Evolutionary conservation across 352 stramenopile genomes (phyloP), one percentile per base, ranked within the genome.

Genomic region (Phytopythium litorale): DNA sequence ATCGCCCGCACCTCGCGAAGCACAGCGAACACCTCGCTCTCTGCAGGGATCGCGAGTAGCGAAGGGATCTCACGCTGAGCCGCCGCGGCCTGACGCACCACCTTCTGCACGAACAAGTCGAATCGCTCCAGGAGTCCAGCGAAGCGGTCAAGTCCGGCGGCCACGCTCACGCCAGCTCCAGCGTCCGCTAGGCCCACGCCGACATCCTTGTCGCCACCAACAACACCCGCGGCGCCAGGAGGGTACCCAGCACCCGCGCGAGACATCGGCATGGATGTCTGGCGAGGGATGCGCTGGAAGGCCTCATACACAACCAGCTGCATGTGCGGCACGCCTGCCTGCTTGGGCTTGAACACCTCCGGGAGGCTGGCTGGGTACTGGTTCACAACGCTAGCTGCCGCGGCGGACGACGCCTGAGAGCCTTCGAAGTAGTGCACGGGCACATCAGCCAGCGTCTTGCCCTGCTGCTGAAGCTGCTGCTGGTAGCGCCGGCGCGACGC

Each of bases 291-390:
- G 56, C 96, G 87, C 71, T 99, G 94, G 71, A 99, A 99, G 15
- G 95, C 96, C 63, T 99, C 97, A 68, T 99, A 99, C 23, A 99
- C 94, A 7, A 98, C 80, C 37, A 99, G 85, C 66, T 99, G 97
- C 50, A 97, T 86, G 23, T 89, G 78, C 19, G 88, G 81, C 28
- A 99, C 87, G 30, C 97, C 97, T 38, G 86, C 87, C 37, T 89
- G 76, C 70, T 98, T 98, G 2, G 97, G 97, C 66, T 97, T 95
- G 40, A 99, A 93, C 12, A 92, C 72, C 23, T 99, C 96, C 19
- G 97, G 97, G 43, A 99, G 76, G 11, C 79, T 88, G 25, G 76
- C 66, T 7, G 87, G 84, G 46, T 74, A 87, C 56, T 92, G 83
- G 53, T 89, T 78, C 8, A 76, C 61, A 12, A 64, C 66, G 32